Percentiles rank a stretch among this genome's conserved stretches.
Evolutionary conservation across 2,329 filamentous ascomycete genomes (phyloP).

Genomic region (Aureobasidium sp.): DNA sequence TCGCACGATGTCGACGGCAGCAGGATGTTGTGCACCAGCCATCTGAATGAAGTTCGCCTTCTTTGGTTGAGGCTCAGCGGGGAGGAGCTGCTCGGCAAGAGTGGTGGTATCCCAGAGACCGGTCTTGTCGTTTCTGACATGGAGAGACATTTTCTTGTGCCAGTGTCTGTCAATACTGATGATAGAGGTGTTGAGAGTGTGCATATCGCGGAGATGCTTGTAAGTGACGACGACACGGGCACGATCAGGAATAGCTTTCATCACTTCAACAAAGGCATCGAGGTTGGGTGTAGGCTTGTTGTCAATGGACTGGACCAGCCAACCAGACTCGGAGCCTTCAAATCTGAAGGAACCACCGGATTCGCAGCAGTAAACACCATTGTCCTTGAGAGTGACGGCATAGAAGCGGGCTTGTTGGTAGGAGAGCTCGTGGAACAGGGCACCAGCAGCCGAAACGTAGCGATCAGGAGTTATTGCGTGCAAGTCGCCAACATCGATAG

Average conservation of each 20-base stretch:
- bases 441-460: conserved; percentile 89
- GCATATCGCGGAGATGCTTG: conserved; percentile 88
- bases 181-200: conserved; percentile 89
- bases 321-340: conserved; percentile 82
- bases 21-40: conserved; percentile 77
- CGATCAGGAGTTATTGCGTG: conserved; percentile 93
- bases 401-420: conserved; percentile 97
- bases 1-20: conserved; percentile 85
- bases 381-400: conserved; percentile 69
- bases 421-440: conserved; percentile 89
- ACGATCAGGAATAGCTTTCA: conserved; percentile 73
- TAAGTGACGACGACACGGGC: conserved; percentile 89
- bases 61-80: conserved; percentile 60
- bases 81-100: conserved; percentile 70
- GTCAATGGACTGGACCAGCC: conserved; percentile 88
- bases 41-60: conserved; percentile 89
- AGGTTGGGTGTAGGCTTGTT: conserved; percentile 86
- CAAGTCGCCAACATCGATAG: conserved; percentile 77
- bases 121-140: conserved; percentile 78
- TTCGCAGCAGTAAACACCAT: conserved; percentile 91
- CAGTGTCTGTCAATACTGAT: conserved; percentile 91
- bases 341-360: conserved; percentile 92
- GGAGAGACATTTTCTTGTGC: conserved; percentile 89
- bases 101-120: conserved; percentile 94
- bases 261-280: conserved; percentile 80